Evolutionary conservation across 2,329 filamentous ascomycete species (phyloP).

Genomic region (Penicillium digitatum): DNA sequence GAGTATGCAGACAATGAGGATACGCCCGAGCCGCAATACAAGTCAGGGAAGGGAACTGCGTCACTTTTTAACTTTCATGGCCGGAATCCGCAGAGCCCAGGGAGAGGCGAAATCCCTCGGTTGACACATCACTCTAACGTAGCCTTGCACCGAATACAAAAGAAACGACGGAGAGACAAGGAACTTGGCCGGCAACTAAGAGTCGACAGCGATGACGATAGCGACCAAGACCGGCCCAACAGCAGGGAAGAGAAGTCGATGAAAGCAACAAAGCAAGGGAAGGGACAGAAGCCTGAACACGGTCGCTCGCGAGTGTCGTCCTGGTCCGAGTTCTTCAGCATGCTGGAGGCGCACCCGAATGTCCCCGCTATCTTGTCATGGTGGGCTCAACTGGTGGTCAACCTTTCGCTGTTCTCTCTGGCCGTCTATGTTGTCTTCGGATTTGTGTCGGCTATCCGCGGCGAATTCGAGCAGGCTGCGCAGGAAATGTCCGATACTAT

Average conservation of each 20-base stretch:
- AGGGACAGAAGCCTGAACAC: conserved; percentile 10
- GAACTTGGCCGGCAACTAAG: conserved; percentile 44
- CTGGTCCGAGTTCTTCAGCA: conserved; percentile 54
- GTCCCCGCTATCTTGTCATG: conserved; percentile 63
- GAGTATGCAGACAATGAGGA: conserved; percentile 48
- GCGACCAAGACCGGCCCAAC: conserved; percentile 40
- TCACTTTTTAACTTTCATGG: conserved; percentile 43
- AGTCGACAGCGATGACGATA: conserved; percentile 43
- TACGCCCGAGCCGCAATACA: conserved; percentile 42
- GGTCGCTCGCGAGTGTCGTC: conserved; percentile 32
- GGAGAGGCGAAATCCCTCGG: conserved; percentile 62
- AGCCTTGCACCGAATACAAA: conserved; percentile 46
- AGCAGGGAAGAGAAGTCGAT: conserved; percentile 36
- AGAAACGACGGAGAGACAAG: conserved; percentile 48
- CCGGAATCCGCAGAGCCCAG: conserved; percentile 46
- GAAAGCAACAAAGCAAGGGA: conserved; percentile 23
- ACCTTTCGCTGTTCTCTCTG: conserved; percentile 47
- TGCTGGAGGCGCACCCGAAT: conserved; percentile 62
- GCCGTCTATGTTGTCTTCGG: conserved; percentile 64
- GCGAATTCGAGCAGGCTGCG: conserved; percentile 70
- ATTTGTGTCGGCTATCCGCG: conserved; percentile 65
- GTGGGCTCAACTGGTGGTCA: conserved; percentile 60
- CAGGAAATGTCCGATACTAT: conserved; percentile 65
- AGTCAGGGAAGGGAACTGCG: conserved; percentile 34
- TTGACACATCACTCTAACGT: conserved; percentile 47